Percentiles rank a stretch among this genome's conserved stretches.
Conservation (phyloP, 148 eudicot species). For the Rhododendron griersonianum region DNA sequence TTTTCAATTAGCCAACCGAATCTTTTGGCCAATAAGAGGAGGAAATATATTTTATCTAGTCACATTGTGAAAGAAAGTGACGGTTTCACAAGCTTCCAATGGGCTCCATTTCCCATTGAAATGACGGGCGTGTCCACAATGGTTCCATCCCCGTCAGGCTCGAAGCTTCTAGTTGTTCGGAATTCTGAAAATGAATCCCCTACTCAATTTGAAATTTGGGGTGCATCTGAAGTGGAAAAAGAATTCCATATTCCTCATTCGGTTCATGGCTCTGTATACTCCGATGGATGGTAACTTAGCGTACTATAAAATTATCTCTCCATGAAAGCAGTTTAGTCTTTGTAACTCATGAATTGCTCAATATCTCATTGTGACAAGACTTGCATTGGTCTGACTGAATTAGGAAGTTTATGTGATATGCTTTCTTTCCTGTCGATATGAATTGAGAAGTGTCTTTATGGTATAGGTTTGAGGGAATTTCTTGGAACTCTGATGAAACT, state of each 20-base stretch:
- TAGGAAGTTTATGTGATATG: not conserved
- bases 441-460: not conserved
- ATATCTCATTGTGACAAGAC: not conserved
- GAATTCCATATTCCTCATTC: conserved; percentile 75
- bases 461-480: conserved; percentile 89
- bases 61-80: conserved; percentile 37
- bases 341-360: not conserved
- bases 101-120: conserved; percentile 90
- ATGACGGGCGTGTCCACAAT: conserved; percentile 57
- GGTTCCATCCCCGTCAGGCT: conserved; percentile 92
- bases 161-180: conserved; percentile 79
- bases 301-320: not conserved
- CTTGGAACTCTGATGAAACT: conserved; percentile 87
- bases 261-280: conserved; percentile 74
- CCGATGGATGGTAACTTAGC: conserved; percentile 77
- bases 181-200: conserved; percentile 78
- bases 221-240: conserved; percentile 59
- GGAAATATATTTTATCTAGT: conserved; percentile 54
- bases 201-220: conserved; percentile 79
- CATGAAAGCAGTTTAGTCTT: not conserved
- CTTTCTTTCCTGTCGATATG: not conserved
- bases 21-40: conserved; percentile 72
- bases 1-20: conserved; percentile 72
- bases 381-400: not conserved
- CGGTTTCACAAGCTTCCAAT: conserved; percentile 45